A percentile compares a stretch with the other conserved stretches of the same genome.
Conservation (phyloP, 2,329 filamentous ascomycete species). For the Pseudocercospora vitis region DNA sequence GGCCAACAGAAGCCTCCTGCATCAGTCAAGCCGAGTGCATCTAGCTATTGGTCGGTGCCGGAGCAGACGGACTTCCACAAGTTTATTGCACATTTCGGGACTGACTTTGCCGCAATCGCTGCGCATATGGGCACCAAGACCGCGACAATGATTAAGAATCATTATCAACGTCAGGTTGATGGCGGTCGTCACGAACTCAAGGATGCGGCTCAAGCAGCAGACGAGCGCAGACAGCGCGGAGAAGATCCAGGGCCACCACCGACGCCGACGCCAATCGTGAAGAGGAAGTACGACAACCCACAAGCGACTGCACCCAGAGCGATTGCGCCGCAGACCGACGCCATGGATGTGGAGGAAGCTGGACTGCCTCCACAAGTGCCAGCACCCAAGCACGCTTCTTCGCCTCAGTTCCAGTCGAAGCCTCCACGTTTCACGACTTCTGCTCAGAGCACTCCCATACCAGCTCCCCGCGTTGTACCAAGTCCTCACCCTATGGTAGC, state of each 20-base stretch:
- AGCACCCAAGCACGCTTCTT: conserved; percentile 41
- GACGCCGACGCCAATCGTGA: conserved; percentile 49
- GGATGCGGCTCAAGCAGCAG: conserved; percentile 44
- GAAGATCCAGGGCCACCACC: conserved; percentile 51
- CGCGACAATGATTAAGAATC: conserved; percentile 73
- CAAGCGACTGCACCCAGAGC: conserved; percentile 41
- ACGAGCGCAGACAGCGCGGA: conserved; percentile 44
- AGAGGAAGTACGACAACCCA: conserved; percentile 50
- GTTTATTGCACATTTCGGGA: conserved; percentile 72
- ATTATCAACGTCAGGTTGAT: conserved; percentile 50
- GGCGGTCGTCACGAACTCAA: conserved; percentile 46
- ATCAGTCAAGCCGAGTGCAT: conserved; percentile 42
- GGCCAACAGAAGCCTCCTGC: conserved; percentile 29
- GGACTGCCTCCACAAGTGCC: conserved; percentile 25
- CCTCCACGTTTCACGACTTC: conserved; percentile 33
- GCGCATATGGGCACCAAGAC: conserved; percentile 81
- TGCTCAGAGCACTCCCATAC: conserved; percentile 35
- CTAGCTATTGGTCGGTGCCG: conserved; percentile 85
- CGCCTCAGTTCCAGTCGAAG: conserved; percentile 35
- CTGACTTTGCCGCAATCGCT: conserved; percentile 74
- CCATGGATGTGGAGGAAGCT: conserved; percentile 43
- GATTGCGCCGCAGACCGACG: conserved; percentile 47
- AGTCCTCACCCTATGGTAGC: conserved; percentile 29
- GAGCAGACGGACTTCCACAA: conserved; percentile 75
- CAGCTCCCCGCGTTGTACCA: conserved; percentile 31